Evolutionary conservation across 306 rosid species (phyloP), one percentile per base, ranked within the genome.

Genomic region (Calophaca sinica): DNA sequence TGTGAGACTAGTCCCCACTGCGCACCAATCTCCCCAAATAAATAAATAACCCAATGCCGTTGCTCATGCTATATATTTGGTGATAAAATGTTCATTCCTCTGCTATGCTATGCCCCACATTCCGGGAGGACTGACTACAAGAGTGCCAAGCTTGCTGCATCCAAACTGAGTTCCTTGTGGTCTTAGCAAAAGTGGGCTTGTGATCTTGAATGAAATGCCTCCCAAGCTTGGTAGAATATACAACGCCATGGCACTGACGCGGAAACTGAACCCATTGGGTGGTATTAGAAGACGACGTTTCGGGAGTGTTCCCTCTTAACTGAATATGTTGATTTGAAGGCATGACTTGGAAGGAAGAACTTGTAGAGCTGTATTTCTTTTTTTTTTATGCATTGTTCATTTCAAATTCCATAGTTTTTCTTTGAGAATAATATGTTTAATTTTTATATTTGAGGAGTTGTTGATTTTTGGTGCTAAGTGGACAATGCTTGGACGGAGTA

Each of bases 141-240:
- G 84, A 92, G 97, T 73, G 99, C 97, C 79, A 94, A 92, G 82
- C 96, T 92, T 62, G 26, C 26, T 20, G 99, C 93, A 50, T 68
- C 96, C 62, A 90, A 81, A 78, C 86, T 94, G 53, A 89, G 93
- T 84, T 94, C 99, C 76, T 77, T 92, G 85, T 94, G 92, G 96
- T 79, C 90, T 92, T 75, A 76, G 38, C 68, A 72, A 44, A 45
- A 62, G 59, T 20, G 33, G 51, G 51, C 54, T 62, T 38, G 74
- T 63, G 81, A 75, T 64, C 73, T 49, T 70, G 33, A 20, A 20
- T 20, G 26, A 70, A 51, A 38, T 42, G 60, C 49, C 49, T 53
- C 66, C 45, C 53, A 39, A 72, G 44, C 50, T 33, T 29, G 54
- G 44, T 52, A 67, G 53, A 54, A 4, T 33, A 33, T 33, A 33